phyloP scores from a whole-genome alignment of 1,284 basidiomycete genomes.

The Exobasidium rhododendri region DNA sequence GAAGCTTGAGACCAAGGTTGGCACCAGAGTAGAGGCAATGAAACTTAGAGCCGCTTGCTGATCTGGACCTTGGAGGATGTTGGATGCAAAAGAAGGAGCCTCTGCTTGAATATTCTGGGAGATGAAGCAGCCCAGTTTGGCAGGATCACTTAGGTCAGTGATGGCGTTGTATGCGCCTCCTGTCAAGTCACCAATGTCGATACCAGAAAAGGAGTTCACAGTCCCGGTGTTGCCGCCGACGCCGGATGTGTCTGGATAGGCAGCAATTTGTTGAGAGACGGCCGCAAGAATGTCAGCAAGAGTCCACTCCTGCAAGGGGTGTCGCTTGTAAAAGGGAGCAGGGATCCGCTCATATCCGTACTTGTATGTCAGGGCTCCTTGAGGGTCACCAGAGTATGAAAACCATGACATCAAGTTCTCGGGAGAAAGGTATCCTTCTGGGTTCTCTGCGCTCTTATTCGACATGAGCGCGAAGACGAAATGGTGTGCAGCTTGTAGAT shows the following conservation, averaged over 20 bases:
- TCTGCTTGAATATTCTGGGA: slow-evolving; percentile 1
- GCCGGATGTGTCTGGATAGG: slow-evolving; percentile 11
- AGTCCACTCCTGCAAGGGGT: slow-evolving; percentile 13
- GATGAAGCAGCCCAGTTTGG: slow-evolving; percentile 13
- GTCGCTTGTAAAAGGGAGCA: slow-evolving; percentile 12
- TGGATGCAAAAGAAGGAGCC: slow-evolving; percentile 5
- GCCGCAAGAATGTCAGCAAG: slow-evolving; percentile 14
- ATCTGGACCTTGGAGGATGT: not conserved
- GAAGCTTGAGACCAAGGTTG: not conserved
- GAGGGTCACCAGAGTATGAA: slow-evolving; percentile 12
- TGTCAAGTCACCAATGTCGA: slow-evolving; percentile 14
- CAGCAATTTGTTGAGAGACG: slow-evolving; percentile 10
- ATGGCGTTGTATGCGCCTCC: slow-evolving; percentile 10
- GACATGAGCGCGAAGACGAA: slow-evolving; percentile 18
- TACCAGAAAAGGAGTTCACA: slow-evolving; percentile 11
- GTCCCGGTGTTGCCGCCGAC: slow-evolving; percentile 16
- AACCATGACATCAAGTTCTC: slow-evolving; percentile 15
- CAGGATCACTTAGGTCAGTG: slow-evolving; percentile 9
- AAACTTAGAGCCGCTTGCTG: not conserved
- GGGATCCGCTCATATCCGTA: slow-evolving; percentile 19
- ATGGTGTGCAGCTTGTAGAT: slow-evolving; percentile 15
- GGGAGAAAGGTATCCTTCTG: slow-evolving; percentile 4
- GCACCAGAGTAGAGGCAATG: not conserved
- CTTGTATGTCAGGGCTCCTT: slow-evolving; percentile 10
- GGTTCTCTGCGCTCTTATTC: slow-evolving; percentile 6